A percentile compares a stretch with the other conserved stretches of the same genome.
Conservation (phyloP, 1,139 yeast genomes). For the Meyerozyma smithsonii region DNA sequence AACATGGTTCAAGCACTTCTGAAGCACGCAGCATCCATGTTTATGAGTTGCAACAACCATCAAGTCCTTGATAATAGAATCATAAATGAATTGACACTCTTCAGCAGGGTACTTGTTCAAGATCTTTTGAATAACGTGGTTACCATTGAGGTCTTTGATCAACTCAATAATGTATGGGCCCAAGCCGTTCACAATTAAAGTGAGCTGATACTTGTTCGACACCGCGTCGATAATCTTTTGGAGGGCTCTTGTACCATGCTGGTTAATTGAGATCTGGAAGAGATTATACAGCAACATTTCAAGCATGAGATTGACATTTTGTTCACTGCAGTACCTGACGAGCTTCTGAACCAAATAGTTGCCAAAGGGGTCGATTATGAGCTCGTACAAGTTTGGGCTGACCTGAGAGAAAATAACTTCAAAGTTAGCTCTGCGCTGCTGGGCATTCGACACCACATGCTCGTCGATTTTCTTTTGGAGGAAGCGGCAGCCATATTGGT, state of each 20-base stretch:
- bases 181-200: conserved; percentile 15
- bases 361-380: conserved; percentile 39
- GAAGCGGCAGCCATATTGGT: conserved; percentile 46
- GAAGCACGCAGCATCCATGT: conserved; percentile 48
- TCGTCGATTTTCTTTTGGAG: conserved; percentile 45
- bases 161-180: conserved; percentile 39
- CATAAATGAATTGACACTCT: conserved; percentile 42
- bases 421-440: conserved; percentile 31
- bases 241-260: conserved; percentile 45
- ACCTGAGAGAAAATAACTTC: conserved; percentile 39
- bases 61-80: conserved; percentile 34
- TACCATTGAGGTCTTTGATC: conserved; percentile 44
- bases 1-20: conserved; percentile 44
- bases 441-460: conserved; percentile 27
- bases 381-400: conserved; percentile 35
- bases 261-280: conserved; percentile 42
- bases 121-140: conserved; percentile 46
- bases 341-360: conserved; percentile 24
- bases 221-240: conserved; percentile 42
- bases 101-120: conserved; percentile 34
- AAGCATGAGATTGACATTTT: conserved; percentile 34
- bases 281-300: conserved; percentile 37
- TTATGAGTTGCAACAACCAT: conserved; percentile 43
- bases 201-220: conserved; percentile 31
- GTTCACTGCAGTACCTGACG: conserved; percentile 31